Conservation (phyloP, 148 eudicot genomes). For the Arctostaphylos glauca region DNA sequence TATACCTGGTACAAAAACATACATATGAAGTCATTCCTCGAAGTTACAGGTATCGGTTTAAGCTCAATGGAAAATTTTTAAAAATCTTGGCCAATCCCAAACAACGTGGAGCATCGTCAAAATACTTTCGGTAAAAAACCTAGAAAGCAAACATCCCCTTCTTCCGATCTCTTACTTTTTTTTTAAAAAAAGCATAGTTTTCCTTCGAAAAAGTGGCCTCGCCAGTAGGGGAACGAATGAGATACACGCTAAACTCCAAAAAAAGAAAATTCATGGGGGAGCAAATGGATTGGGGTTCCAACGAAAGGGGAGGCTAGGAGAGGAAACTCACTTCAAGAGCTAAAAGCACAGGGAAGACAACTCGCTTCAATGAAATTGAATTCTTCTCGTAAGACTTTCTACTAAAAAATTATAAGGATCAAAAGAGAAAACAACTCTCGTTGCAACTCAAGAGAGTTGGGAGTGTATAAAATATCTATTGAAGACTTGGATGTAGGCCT, state of each 20-base stretch:
- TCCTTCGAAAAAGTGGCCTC: not conserved
- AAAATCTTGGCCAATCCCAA: not conserved
- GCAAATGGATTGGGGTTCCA: no score
- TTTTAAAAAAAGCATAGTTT: not conserved
- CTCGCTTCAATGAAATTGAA: no score
- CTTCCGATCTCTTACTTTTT: not conserved
- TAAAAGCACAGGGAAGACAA: no score
- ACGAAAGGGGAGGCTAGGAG: no score
- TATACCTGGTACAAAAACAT: constrained; percentile 36
- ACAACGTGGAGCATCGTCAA: not conserved
- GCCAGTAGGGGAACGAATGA: not conserved
- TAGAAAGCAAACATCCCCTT: not conserved
- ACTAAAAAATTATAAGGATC: no score
- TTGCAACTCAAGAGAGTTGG: no score
- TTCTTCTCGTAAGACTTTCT: no score
- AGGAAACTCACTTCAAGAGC: no score
- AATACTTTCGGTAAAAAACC: not conserved
- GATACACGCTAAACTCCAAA: not conserved
- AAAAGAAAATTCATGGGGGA: no score
- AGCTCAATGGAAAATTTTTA: not conserved
- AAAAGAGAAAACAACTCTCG: no score
- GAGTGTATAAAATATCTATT: no score
- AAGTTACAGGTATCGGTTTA: not conserved
- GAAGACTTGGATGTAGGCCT: no score
- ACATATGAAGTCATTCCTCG: not conserved